phyloP scores from a whole-genome alignment of 805 yeast genomes.

The Teunomyces funiuensis region DNA sequence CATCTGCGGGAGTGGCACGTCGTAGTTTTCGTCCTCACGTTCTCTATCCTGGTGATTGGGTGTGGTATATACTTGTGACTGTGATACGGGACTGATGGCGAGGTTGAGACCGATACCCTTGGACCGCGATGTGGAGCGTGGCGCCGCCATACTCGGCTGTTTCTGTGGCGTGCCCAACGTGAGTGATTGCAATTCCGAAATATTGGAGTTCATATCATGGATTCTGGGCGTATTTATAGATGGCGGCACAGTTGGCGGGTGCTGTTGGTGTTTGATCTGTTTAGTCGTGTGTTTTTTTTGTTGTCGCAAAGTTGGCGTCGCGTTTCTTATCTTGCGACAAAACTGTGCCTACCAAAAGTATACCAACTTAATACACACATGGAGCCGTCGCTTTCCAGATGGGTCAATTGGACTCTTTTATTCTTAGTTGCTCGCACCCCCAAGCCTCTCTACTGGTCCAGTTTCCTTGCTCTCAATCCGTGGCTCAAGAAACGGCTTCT shows the following conservation, averaged over 20 bases:
- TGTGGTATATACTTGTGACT: not conserved
- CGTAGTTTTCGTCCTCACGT: conserved; percentile 22
- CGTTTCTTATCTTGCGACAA: not conserved
- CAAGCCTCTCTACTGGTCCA: conserved; percentile 27
- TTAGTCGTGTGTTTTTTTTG: conserved; percentile 3
- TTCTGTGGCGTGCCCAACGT: not conserved
- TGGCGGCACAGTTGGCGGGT: too few species aligned
- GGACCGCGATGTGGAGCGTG: conserved; percentile 7
- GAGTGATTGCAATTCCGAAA: not conserved
- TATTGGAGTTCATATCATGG: not conserved
- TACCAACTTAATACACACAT: not conserved
- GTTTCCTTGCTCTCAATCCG: conserved; percentile 35
- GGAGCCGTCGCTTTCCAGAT: conserved; percentile 18
- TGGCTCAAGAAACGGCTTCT: conserved; percentile 2
- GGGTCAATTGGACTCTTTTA: conserved; percentile 29
- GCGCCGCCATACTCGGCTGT: not conserved
- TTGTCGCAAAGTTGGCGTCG: not conserved
- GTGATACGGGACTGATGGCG: conserved; percentile 28
- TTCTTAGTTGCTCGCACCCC: conserved; percentile 24
- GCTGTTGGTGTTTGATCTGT: not conserved
- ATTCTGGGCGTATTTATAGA: not conserved
- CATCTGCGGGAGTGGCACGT: conserved; percentile 31
- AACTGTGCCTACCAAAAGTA: too few species aligned
- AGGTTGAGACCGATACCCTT: conserved; percentile 35
- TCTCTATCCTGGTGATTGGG: too few species aligned